Evolutionary conservation across 345 rosid species (phyloP).

Genomic region (Salix brachista): DNA sequence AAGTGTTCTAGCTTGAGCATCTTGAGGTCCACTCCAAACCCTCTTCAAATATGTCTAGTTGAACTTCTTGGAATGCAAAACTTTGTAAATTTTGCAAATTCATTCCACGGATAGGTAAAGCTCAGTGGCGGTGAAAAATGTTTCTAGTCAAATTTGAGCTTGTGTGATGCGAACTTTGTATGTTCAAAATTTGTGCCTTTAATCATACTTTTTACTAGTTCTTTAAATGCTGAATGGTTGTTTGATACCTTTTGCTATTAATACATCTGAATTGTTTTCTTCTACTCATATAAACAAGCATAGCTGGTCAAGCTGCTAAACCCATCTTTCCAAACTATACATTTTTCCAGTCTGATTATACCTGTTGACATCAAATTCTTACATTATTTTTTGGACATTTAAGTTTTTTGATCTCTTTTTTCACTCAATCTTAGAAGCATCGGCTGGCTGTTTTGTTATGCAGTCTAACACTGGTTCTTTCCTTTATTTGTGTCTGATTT

Average conservation of each 20-base stretch:
- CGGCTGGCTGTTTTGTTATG: background rate
- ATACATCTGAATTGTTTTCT: background rate
- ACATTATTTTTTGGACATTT: background rate
- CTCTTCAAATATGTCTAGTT: background rate
- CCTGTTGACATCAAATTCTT: background rate
- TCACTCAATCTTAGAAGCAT: background rate
- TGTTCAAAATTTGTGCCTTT: background rate
- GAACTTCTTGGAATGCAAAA: background rate
- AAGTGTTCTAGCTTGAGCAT: background rate
- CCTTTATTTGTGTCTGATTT: background rate
- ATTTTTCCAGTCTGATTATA: background rate
- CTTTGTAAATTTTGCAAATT: background rate
- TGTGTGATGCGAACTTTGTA: background rate
- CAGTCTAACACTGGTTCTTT: background rate
- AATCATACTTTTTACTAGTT: background rate
- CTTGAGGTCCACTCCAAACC: background rate
- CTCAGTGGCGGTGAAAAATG: background rate
- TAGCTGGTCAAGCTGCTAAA: background rate
- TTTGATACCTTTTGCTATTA: background rate
- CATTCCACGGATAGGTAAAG: background rate
- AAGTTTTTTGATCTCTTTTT: background rate
- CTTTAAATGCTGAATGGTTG: background rate
- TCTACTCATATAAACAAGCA: background rate
- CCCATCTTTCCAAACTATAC: background rate
- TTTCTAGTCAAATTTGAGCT: background rate